phyloP scores from a whole-genome alignment of 768 basidiomycete genomes.

The Coprinellus micaceus region DNA sequence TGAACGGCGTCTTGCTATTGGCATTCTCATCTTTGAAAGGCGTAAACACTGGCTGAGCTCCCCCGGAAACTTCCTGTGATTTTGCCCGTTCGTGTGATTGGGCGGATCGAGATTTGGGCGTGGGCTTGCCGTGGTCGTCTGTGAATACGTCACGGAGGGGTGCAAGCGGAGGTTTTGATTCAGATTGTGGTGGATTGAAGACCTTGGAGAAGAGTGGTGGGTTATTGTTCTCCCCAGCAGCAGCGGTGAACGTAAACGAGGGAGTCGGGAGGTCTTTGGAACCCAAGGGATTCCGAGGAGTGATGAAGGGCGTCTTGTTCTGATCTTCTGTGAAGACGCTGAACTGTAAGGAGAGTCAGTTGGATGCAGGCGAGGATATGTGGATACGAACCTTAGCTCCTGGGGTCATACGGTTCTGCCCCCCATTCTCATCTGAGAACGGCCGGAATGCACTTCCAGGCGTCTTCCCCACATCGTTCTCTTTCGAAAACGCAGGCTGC shows the following conservation, averaged over 20 bases:
- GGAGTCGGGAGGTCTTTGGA: constrained; percentile 45
- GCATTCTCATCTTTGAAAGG: constrained; percentile 42
- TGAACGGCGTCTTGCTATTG: constrained; percentile 47
- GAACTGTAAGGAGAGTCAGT: constrained; percentile 40
- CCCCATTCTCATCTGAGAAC: constrained; percentile 61
- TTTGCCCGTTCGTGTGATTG: constrained; percentile 40
- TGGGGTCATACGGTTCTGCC: constrained; percentile 40
- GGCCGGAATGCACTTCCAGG: constrained; percentile 55
- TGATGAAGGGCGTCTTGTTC: constrained; percentile 40
- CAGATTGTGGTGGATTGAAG: constrained; percentile 56
- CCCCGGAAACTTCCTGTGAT: constrained; percentile 29
- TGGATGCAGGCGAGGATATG: background rate
- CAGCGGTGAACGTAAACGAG: constrained; percentile 25
- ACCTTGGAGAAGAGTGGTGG: constrained; percentile 57
- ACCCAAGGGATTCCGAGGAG: constrained; percentile 44
- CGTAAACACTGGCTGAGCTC: constrained; percentile 26
- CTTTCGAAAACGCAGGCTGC: constrained; percentile 25
- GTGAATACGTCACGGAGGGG: constrained; percentile 44
- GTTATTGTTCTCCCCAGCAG: constrained; percentile 33
- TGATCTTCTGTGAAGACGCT: constrained; percentile 61
- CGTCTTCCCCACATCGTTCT: constrained; percentile 38
- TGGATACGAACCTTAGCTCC: constrained; percentile 36
- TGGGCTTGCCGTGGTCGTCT: constrained; percentile 41
- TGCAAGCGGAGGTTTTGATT: constrained; percentile 29
- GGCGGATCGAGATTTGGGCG: constrained; percentile 30